A percentile compares a stretch with the other conserved stretches of the same genome.
Evolutionary conservation across 305 asterid genomes (phyloP).

Genomic region (Fraxinus angustifolia): DNA sequence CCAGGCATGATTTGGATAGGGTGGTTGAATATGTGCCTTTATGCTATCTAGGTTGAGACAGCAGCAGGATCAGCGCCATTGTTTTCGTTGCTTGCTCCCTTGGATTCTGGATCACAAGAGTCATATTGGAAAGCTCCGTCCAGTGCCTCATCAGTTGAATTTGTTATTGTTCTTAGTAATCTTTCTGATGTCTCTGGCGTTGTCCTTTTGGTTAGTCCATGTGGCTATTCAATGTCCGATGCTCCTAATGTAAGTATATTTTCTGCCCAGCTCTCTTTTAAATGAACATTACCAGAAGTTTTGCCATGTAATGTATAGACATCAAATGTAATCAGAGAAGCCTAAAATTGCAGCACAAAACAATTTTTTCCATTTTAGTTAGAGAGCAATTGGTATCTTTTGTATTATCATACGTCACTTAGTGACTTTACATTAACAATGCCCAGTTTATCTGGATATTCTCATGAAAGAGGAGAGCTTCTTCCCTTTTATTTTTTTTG

Average conservation of each 20-base stretch:
- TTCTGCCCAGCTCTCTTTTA: slow-evolving; percentile 20
- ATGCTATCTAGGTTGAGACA: slow-evolving; percentile 65
- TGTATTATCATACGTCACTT: background rate
- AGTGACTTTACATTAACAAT: background rate
- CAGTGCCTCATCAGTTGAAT: slow-evolving; percentile 67
- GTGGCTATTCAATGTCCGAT: slow-evolving; percentile 85
- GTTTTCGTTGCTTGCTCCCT: slow-evolving; percentile 72
- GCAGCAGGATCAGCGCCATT: slow-evolving; percentile 88
- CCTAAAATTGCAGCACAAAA: slow-evolving; percentile 13
- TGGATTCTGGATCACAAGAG: slow-evolving; percentile 60
- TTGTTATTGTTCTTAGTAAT: slow-evolving; percentile 72
- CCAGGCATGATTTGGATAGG: background rate
- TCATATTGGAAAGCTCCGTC: slow-evolving; percentile 92
- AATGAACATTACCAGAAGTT: slow-evolving; percentile 9
- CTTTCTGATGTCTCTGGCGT: slow-evolving; percentile 88
- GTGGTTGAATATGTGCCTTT: slow-evolving; percentile 19
- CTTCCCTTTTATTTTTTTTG: background rate
- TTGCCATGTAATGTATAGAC: slow-evolving; percentile 11
- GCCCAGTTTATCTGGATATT: slow-evolving; percentile 13
- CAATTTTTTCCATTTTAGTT: background rate
- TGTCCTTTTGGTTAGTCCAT: slow-evolving; percentile 78
- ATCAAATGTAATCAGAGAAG: slow-evolving; percentile 10
- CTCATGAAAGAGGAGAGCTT: slow-evolving; percentile 9
- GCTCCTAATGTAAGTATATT: slow-evolving; percentile 81
- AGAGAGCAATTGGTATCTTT: background rate